Evolutionary conservation across 2,329 filamentous ascomycete genomes (phyloP).

Genomic region (Ophiostoma sp.): DNA sequence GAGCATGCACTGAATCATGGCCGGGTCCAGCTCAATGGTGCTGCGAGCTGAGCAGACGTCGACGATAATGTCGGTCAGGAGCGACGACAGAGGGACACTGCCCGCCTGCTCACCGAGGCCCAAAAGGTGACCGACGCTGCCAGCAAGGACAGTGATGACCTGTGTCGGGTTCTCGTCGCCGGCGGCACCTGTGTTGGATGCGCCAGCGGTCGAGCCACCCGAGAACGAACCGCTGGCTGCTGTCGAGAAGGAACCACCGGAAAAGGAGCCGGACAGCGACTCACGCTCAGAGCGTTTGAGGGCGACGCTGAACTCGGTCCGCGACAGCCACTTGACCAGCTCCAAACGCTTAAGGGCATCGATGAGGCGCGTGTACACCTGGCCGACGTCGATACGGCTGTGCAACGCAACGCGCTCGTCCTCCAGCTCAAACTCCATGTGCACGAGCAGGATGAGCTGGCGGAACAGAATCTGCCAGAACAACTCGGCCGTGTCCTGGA

Average conservation of each 20-base stretch:
- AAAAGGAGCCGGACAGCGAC: conserved; percentile 31
- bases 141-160: conserved; percentile 59
- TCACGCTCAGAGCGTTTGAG: conserved; percentile 44
- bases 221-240: conserved; percentile 15
- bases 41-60: conserved; percentile 66
- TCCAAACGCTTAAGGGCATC: conserved; percentile 71
- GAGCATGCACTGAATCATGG: conserved; percentile 62
- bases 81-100: conserved; percentile 55
- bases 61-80: conserved; percentile 66
- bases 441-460: conserved; percentile 77
- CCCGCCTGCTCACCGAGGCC: conserved; percentile 58
- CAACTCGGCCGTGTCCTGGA: conserved; percentile 74
- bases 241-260: conserved; percentile 17
- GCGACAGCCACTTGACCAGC: conserved; percentile 69
- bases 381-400: conserved; percentile 63
- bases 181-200: conserved; percentile 46
- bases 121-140: conserved; percentile 62
- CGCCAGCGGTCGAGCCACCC: conserved; percentile 31
- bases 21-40: conserved; percentile 63
- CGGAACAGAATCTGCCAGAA: conserved; percentile 77
- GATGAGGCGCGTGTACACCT: conserved; percentile 69
- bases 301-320: conserved; percentile 56
- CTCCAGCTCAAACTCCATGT: conserved; percentile 82
- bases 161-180: conserved; percentile 36
- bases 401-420: conserved; percentile 67